Base-by-base conservation (phyloP, 2,329 filamentous ascomycete species). In the Aspergillus fijiensis region DNA sequence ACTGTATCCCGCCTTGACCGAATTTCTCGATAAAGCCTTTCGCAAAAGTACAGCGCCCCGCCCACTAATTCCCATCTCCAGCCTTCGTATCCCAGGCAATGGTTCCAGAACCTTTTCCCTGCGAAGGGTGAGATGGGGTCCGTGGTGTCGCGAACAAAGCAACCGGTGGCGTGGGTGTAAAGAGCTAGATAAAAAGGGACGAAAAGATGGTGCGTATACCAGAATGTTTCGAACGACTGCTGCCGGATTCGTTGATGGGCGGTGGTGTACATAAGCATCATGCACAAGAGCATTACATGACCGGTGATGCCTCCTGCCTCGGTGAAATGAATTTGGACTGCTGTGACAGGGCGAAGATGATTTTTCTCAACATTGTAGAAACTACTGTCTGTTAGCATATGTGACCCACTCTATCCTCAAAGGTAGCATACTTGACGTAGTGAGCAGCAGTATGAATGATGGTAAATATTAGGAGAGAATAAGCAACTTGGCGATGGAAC, bases 141-240 rank as follows among this genome's bases (percentile, higher is more conserved):
- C 5, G 82, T 76, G 1, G 87, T 89, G 73, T 97, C 93, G 67
- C 95, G 90, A 45, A 99, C 95, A 79, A 99, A 99, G 79, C 95
- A 99, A 61, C 92, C 93, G 7, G 91, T 91, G 1, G 95, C 94
- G 76, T 99, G 95, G 12, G 94, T 98, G 78, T 98, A 99, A 67
- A 99, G 87, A 50, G 86, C 94, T 49, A 99, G 83, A 71, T 98
- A 79, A 77, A 99, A 99, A 1, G 95, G 94, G 62, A 99, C 90
- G 72, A 98, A 98, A n/a, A 99, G 85, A 71, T 99, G 95, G 77
- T 99, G 95, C 0, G 92, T 96, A 79, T 99, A 99, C 95, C 95
- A 99, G 76, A 99, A 99, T 0, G 94, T 96, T 79, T 99, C 95
- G 73, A 93, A 99, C 0, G 92, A 96, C 74, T 99, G 95, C 74